Base-by-base conservation (phyloP, 2,329 filamentous ascomycete species). In the Verticillium nonalfalfae region DNA sequence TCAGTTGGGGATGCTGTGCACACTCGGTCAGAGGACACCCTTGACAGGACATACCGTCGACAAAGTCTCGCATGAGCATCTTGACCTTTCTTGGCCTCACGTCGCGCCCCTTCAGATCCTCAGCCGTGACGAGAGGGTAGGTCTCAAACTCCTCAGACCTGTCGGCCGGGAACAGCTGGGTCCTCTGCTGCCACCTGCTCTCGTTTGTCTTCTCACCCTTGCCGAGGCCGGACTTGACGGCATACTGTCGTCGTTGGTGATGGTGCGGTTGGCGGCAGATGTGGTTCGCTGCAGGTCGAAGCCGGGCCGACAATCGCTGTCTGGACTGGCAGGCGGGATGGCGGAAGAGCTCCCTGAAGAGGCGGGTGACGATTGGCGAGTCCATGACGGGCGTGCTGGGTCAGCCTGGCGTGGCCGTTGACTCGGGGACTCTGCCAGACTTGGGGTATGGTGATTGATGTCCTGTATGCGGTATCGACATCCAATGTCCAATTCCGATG, bases 11-110 rank as follows among this genome's bases (percentile, higher is more conserved):
- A 14, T 7, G 18, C 9, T 21, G 14, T 1, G 9, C n/a, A 50
- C 7, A 60, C 38, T 39, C 15, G 13, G 38, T 52, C 21, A 63
- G 58, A 13, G 36, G 45, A 9, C 14, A 31, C 21, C 21, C 11
- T 13, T 38, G 68, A 66, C 45, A 68, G 70, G 36, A 73, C 74
- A 67, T 72, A 93, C 90, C 93, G 75, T 99, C 95, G 72, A 99
- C 95, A 72, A 99, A 99, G 81, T 99, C 96, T 66, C 96, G 85
- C 73, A 96, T 90, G 71, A 97, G 79, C 95, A 99, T 99, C 84
- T 97, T 97, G 67, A 97, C 93, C 74, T 90, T 85, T 71, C 85
- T 85, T 55, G 95, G 95, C 70, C 95, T 82, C 72, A 96, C 89
- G 59, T 79, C 87, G 60, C 90, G 83, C 66, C 76, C 79, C 67